Evolutionary conservation across 2,329 filamentous ascomycete species (phyloP).

Genomic region (Fusarium ambrosium): DNA sequence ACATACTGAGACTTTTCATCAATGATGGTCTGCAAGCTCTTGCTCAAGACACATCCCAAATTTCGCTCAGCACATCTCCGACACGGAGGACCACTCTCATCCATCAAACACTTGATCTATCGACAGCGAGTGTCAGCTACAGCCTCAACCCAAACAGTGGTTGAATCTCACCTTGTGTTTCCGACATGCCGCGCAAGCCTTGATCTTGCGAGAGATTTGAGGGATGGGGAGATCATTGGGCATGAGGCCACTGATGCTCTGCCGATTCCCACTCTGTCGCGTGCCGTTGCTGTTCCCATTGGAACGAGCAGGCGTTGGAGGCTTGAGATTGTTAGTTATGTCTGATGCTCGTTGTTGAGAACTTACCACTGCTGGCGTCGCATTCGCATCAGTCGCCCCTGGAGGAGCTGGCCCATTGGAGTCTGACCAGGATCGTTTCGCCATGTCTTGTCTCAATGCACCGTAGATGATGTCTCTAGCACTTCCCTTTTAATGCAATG

Average conservation of each 20-base stretch:
- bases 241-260: conserved; percentile 29
- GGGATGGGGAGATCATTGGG: conserved; percentile 42
- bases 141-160: accelerated
- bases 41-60: conserved; percentile 56
- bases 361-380: conserved; percentile 21
- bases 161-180: conserved; percentile 54
- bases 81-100: conserved; percentile 56
- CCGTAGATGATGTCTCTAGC: background rate
- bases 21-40: conserved; percentile 58
- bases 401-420: conserved; percentile 35
- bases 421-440: conserved; percentile 45
- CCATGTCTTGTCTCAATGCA: conserved; percentile 24
- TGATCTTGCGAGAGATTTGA: conserved; percentile 56
- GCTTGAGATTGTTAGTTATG: conserved; percentile 25
- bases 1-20: conserved; percentile 56
- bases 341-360: background rate
- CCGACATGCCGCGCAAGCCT: conserved; percentile 57
- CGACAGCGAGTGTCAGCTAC: background rate
- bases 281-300: conserved; percentile 37
- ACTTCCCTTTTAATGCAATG: background rate
- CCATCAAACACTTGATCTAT: conserved; percentile 59
- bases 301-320: conserved; percentile 28
- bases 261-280: conserved; percentile 32
- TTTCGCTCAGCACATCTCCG: conserved; percentile 54
- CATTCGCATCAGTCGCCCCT: conserved; percentile 15